A percentile compares a stretch with the other conserved stretches of the same genome.
These are phyloP conservation scores for Neohortaea acidophila DNA, from an alignment of 495 filamentous ascomycete species.

Conservation along the genomic window DNA sequence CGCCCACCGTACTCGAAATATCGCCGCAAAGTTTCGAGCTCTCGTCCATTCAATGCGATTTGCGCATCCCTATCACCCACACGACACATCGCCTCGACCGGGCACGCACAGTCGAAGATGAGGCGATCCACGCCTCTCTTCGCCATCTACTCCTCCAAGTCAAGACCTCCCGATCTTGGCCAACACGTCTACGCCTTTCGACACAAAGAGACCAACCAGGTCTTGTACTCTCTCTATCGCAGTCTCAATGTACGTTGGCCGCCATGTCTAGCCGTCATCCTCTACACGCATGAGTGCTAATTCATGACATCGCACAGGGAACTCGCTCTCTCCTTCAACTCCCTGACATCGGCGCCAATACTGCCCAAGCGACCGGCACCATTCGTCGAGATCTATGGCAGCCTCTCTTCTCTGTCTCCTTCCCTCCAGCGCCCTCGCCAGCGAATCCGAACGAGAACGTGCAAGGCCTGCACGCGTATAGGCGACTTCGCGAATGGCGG, in stretches of 20 bases:
- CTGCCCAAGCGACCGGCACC: conserved; percentile 51
- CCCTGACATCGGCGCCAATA: conserved; percentile 82
- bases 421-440: conserved; percentile 48
- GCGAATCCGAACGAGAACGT: conserved; percentile 49
- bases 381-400: conserved; percentile 85
- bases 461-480: conserved; percentile 60
- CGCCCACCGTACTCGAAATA: no score
- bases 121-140: no score
- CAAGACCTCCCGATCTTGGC: no score
- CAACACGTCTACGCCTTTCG: conserved; percentile 69
- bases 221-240: conserved; percentile 63
- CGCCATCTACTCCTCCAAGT: no score
- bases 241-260: conserved; percentile 32
- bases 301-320: conserved; percentile 43
- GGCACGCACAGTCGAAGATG: no score
- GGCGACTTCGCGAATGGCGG: conserved; percentile 69
- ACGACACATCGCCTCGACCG: no score
- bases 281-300: conserved; percentile 1
- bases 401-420: conserved; percentile 61
- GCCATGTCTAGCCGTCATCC: background rate
- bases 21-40: no score
- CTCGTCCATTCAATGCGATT: no score
- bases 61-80: no score
- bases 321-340: conserved; percentile 58
- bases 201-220: conserved; percentile 65